Evolutionary conservation across 2,329 filamentous ascomycete species (phyloP).

Genomic region (Passalora sequoiae): DNA sequence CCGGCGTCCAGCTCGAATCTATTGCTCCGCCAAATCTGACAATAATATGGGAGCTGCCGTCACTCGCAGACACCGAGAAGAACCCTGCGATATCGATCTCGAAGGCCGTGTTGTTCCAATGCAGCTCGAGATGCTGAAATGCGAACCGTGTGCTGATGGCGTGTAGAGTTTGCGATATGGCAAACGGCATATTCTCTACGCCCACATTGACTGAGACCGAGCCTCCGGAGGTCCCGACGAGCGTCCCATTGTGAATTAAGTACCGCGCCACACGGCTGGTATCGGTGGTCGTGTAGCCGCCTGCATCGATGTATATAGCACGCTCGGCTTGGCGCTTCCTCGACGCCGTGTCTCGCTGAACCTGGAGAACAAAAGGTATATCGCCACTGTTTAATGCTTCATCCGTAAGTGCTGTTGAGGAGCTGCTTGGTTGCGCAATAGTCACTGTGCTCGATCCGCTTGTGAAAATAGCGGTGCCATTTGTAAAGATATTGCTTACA

Average conservation of each 20-base stretch:
- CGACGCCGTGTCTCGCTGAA: constrained; percentile 16
- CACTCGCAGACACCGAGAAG: constrained; percentile 27
- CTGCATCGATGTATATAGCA: constrained; percentile 27
- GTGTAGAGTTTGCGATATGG: constrained; percentile 18
- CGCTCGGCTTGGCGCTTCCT: constrained; percentile 22
- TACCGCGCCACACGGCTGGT: constrained; percentile 28
- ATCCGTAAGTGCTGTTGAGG: constrained; percentile 13
- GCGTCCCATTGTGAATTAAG: constrained; percentile 27
- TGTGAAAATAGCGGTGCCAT: constrained; percentile 11
- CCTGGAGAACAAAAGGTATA: constrained; percentile 29
- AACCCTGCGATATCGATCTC: constrained; percentile 30
- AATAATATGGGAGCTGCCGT: constrained; percentile 28
- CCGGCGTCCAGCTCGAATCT: constrained; percentile 26
- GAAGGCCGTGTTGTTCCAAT: constrained; percentile 33
- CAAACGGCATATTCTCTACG: constrained; percentile 26
- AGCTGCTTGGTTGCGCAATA: constrained; percentile 25
- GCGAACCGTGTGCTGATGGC: constrained; percentile 30
- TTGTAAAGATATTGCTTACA: neutral
- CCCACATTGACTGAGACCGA: constrained; percentile 25
- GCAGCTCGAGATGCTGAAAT: constrained; percentile 24
- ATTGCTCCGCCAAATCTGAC: constrained; percentile 28
- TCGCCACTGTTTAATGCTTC: constrained; percentile 27
- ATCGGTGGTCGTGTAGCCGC: constrained; percentile 34
- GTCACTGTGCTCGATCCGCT: constrained; percentile 23
- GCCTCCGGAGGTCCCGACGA: constrained; percentile 22